A percentile compares a stretch with the other conserved stretches of the same genome.
Evolutionary conservation across 768 basidiomycete genomes (phyloP).

Genomic region (Termitomyces eurrhizus): DNA sequence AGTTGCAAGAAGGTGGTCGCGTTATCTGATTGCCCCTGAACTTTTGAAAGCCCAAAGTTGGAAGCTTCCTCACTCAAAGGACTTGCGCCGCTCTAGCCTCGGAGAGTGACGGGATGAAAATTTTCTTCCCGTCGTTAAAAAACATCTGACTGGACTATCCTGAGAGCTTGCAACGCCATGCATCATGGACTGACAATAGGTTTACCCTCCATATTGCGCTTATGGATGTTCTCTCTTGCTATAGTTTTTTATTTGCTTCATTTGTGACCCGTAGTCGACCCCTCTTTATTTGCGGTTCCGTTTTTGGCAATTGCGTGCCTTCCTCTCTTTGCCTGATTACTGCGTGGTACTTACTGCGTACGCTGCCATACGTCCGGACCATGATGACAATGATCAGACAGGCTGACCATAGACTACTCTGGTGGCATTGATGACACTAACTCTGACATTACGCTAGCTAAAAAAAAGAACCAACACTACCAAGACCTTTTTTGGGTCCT

Average conservation of each 20-base stretch:
- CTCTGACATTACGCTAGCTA: background rate
- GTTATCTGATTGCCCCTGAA: background rate
- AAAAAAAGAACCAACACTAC: background rate
- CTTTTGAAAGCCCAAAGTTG: background rate
- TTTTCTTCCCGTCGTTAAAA: background rate
- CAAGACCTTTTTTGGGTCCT: background rate
- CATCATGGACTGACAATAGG: background rate
- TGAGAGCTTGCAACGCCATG: background rate
- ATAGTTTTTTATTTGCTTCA: background rate
- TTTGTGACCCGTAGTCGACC: background rate
- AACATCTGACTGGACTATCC: background rate
- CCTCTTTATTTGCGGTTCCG: background rate
- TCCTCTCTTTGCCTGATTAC: conserved; percentile 19
- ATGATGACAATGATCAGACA: background rate
- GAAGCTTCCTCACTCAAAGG: background rate
- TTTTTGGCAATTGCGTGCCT: conserved; percentile 14
- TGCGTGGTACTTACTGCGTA: conserved; percentile 14
- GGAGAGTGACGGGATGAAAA: background rate
- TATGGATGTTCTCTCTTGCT: conserved; percentile 51
- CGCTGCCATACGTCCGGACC: background rate
- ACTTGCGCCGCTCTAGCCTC: background rate
- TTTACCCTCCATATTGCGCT: background rate
- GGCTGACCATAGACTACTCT: background rate
- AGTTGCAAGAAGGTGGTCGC: background rate
- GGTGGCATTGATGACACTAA: background rate